Evolutionary conservation across 106 monocot genomes (phyloP), one percentile per base, ranked within the genome.

Genomic region (Cymbidium sinense): DNA sequence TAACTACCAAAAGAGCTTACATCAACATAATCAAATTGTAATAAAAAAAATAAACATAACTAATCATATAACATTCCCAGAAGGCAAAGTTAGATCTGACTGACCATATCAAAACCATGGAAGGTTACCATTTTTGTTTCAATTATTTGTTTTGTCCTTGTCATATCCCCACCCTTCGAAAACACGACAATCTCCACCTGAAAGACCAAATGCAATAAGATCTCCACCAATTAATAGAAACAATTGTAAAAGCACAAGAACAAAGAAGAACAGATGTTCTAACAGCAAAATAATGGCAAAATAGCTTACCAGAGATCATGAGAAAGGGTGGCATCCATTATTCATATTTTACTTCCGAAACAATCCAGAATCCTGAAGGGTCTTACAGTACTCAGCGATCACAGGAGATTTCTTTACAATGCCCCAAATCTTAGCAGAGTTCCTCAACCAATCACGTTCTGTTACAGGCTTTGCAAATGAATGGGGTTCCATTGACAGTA

Each of bases 401-500:
- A 84, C 65, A 39, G 87, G 89, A 70, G 93, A 93, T 73, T 93
- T 93, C 82, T 93, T 93, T 47, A 93, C 82, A 52, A 84, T 36
- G 13, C 87, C 89, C 93, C 93, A 93, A 12, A 93, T 87, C 75
- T 87, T 89, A 37, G 87, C 87, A 4, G 87, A 85, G 84, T 81
- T 87, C 21, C 84, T 77, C 75, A 93, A 50, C 93, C 93, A 93
- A 65, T 93, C 93, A 41, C 93, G 87, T 79, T 93, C 93, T 0
- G 93, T 78, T 2, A 93, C 73, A 50, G 82, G 72, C 76, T 78
- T 93, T 30, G 87, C 78, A 74, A 93, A 93, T 25, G 85, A 29
- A 6, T 39, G 76, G 36, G 77, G 47, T 74, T 84, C 84, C 89
- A 89, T 89, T 5, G 89, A 87, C 44, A 93, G 29, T 80, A 93